Evolutionary conservation across 2,329 filamentous ascomycete genomes (phyloP).

Genomic region (Microdochium bolleyi): DNA sequence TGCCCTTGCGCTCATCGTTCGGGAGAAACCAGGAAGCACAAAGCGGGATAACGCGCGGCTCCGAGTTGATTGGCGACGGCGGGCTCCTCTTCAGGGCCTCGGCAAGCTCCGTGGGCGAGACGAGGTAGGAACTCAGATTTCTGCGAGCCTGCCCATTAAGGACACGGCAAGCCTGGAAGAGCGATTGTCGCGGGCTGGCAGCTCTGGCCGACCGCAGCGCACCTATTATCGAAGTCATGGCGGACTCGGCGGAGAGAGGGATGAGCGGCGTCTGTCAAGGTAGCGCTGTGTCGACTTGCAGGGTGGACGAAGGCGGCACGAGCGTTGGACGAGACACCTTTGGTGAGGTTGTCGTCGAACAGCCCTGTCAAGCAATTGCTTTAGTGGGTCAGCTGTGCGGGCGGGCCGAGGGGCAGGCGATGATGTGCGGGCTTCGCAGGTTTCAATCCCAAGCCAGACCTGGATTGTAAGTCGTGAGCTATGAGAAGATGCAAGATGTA

Average conservation of each 20-base stretch:
- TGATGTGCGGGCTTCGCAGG: too few species aligned
- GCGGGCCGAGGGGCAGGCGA: too few species aligned
- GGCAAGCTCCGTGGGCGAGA: conserved; percentile 75
- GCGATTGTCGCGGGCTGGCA: conserved; percentile 26
- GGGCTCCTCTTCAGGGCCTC: conserved; percentile 78
- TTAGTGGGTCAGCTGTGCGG: too few species aligned
- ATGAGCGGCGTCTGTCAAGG: conserved; percentile 5
- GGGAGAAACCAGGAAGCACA: conserved; percentile 96
- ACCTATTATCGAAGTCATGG: conserved; percentile 32
- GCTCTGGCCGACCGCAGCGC: conserved; percentile 33
- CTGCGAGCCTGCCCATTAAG: conserved; percentile 32
- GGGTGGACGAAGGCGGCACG: too few species aligned
- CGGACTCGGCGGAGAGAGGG: conserved; percentile 4
- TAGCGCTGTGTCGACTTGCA: too few species aligned
- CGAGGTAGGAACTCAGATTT: conserved; percentile 72
- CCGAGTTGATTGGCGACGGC: conserved; percentile 68
- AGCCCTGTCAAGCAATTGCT: not conserved
- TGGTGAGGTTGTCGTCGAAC: not conserved
- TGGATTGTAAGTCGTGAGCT: too few species aligned
- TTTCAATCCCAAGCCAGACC: too few species aligned
- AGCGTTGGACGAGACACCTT: too few species aligned
- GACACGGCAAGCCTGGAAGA: conserved; percentile 20
- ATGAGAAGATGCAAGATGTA: too few species aligned
- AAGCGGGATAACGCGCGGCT: conserved; percentile 77
- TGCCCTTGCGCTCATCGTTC: conserved; percentile 77